A percentile compares a stretch with the other conserved stretches of the same genome.
Evolutionary conservation across 768 basidiomycete genomes (phyloP).

Genomic region (Pleurotus djamor): DNA sequence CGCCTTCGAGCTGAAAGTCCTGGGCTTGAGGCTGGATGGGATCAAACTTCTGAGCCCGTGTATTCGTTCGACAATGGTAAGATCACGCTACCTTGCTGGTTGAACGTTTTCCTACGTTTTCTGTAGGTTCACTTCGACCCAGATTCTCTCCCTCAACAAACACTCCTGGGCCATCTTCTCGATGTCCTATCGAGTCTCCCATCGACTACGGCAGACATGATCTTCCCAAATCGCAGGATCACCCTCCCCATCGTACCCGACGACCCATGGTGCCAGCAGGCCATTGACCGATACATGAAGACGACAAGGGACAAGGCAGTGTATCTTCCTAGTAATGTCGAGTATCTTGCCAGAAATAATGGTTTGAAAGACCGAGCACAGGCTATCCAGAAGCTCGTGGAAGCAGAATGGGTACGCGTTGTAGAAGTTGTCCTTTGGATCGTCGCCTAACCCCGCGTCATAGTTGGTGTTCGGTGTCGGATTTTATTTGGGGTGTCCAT

Average conservation of each 20-base stretch:
- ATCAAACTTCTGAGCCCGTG: constrained; percentile 45
- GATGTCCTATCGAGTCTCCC: constrained; percentile 32
- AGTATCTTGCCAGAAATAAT: constrained; percentile 64
- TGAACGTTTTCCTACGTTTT: background rate
- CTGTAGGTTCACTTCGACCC: constrained; percentile 51
- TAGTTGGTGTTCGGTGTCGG: constrained; percentile 63
- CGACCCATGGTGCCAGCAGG: constrained; percentile 55
- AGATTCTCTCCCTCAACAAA: constrained; percentile 32
- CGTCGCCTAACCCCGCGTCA: background rate
- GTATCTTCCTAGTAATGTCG: constrained; percentile 68
- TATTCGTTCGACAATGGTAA: constrained; percentile 58
- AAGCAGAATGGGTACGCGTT: constrained; percentile 46
- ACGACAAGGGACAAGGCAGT: constrained; percentile 54
- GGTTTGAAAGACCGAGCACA: constrained; percentile 44
- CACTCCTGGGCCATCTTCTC: constrained; percentile 37
- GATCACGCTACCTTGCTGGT: constrained; percentile 7
- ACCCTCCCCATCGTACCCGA: constrained; percentile 63
- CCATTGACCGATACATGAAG: constrained; percentile 55
- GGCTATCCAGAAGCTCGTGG: constrained; percentile 41
- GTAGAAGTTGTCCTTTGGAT: too few relatives aligned
- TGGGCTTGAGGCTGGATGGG: constrained; percentile 25
- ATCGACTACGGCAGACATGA: constrained; percentile 35
- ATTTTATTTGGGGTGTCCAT: constrained; percentile 65
- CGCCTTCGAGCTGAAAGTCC: constrained; percentile 43
- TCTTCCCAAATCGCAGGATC: constrained; percentile 50